phyloP scores from a whole-genome alignment of 2,329 filamentous ascomycete species.

The Trichoderma simmonsii region DNA sequence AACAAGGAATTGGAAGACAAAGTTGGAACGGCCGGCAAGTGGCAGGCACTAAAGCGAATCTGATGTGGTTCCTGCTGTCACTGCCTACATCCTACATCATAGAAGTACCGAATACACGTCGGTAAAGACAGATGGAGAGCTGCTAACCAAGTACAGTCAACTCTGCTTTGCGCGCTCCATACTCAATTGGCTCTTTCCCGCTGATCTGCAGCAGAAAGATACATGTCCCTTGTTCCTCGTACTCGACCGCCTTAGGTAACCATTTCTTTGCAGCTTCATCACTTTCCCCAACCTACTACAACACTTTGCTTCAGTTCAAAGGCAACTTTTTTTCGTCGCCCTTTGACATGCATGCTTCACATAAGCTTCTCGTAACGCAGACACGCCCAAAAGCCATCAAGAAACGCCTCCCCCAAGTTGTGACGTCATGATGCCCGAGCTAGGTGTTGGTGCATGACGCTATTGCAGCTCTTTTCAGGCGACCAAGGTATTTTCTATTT shows the following conservation, averaged over 20 bases:
- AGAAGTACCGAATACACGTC: background rate
- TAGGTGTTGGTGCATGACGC: constrained; percentile 22
- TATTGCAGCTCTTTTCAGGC: constrained; percentile 4
- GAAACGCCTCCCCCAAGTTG: constrained; percentile 5
- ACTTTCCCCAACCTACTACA: background rate
- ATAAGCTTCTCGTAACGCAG: background rate
- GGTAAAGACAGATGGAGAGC: background rate
- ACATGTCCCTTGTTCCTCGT: background rate
- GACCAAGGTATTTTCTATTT: background rate
- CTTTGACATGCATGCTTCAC: background rate
- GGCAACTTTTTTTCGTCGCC: background rate
- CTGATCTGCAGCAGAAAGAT: background rate
- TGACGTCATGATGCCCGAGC: constrained; percentile 27
- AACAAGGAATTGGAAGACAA: background rate
- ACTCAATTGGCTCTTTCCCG: background rate
- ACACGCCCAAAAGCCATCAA: background rate
- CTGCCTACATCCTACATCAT: background rate
- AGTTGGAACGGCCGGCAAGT: constrained; percentile 6
- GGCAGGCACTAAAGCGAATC: background rate
- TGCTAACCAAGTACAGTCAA: background rate
- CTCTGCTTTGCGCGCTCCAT: background rate
- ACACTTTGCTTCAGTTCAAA: background rate
- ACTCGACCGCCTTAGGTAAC: background rate
- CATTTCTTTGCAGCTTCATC: background rate
- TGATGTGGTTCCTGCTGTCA: background rate